Conservation (phyloP, 1,284 basidiomycete genomes). For the Leccinum laetum region DNA sequence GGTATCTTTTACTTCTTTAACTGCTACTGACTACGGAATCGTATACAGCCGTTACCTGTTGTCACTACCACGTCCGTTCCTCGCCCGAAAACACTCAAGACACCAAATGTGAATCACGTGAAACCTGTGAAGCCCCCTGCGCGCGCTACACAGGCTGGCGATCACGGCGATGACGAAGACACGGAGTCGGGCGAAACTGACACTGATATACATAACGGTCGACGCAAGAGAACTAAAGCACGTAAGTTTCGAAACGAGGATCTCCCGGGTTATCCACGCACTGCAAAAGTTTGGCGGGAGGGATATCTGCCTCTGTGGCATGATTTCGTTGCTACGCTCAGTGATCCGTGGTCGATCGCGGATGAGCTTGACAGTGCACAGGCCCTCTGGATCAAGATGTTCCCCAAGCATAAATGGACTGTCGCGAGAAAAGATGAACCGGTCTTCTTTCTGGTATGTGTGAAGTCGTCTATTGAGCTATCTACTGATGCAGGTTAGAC, state of each 20-base stretch:
- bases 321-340: background rate
- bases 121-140: background rate
- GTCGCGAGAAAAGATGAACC: background rate
- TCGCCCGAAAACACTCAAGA: background rate
- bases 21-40: background rate
- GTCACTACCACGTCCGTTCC: background rate
- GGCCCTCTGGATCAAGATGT: background rate
- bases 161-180: background rate
- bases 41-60: background rate
- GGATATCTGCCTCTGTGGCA: background rate
- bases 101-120: background rate
- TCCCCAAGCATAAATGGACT: background rate
- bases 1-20: background rate
- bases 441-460: background rate
- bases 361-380: background rate
- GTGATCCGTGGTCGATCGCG: background rate
- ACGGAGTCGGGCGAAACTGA: background rate
- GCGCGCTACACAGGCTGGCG: background rate
- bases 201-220: background rate
- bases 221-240: background rate
- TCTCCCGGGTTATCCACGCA: background rate
- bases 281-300: background rate
- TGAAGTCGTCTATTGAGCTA: background rate
- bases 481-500: background rate
- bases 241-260: background rate